Evolutionary conservation across 441 rosid species (phyloP).

Genomic region (Euphorbia celastroides): DNA sequence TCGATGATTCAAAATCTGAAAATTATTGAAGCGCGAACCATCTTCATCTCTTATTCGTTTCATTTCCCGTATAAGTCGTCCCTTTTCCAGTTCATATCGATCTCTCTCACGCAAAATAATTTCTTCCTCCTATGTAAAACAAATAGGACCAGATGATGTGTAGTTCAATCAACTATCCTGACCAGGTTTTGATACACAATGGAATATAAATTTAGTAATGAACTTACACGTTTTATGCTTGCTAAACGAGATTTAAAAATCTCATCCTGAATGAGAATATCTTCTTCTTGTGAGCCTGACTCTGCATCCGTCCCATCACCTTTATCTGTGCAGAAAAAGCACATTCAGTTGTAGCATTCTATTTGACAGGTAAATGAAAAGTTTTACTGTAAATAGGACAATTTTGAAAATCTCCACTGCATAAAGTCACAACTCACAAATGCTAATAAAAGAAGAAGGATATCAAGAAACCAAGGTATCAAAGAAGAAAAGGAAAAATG

Average conservation of each 20-base stretch:
- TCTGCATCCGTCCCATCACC: slow-evolving; percentile 72
- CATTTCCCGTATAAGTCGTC: slow-evolving; percentile 96
- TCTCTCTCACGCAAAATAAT: slow-evolving; percentile 88
- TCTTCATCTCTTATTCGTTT: slow-evolving; percentile 98
- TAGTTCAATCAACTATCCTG: slow-evolving; percentile 5
- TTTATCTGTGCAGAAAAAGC: slow-evolving; percentile 57
- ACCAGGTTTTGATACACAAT: slow-evolving; percentile 9
- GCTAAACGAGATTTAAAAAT: slow-evolving; percentile 90
- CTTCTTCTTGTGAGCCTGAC: slow-evolving; percentile 79
- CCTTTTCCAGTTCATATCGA: slow-evolving; percentile 94
- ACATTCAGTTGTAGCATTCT: slow-evolving; percentile 11
- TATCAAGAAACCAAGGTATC: background rate
- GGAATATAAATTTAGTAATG: background rate
- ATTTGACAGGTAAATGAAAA: background rate
- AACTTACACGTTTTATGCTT: slow-evolving; percentile 89
- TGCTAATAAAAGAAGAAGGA: background rate
- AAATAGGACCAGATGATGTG: slow-evolving; percentile 12
- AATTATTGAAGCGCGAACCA: slow-evolving; percentile 95
- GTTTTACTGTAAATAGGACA: background rate
- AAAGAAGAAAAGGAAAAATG: background rate
- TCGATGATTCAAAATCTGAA: slow-evolving; percentile 82
- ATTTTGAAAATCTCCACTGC: background rate
- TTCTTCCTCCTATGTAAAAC: slow-evolving; percentile 80
- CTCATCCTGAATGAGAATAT: slow-evolving; percentile 81
- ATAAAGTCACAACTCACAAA: background rate